phyloP scores from a whole-genome alignment of 2,329 filamentous ascomycete genomes.

The Aureobasidium uvarum region DNA sequence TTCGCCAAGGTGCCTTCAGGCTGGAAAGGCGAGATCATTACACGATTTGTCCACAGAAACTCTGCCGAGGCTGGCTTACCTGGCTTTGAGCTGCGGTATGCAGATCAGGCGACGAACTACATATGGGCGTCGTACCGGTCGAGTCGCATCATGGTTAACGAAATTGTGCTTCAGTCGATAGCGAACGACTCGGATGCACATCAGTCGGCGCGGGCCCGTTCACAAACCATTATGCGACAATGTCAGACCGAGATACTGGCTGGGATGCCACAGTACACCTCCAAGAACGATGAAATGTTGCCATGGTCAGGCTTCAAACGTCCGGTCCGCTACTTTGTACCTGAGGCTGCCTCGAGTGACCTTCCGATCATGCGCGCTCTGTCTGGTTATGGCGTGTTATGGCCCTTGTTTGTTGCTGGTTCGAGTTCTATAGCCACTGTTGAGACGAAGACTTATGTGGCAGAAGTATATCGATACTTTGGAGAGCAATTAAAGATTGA shows the following conservation, averaged over 20 bases:
- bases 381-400: slow-evolving; percentile 8
- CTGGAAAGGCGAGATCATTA: background rate
- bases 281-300: background rate
- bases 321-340: background rate
- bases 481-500: slow-evolving; percentile 16
- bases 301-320: background rate
- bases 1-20: background rate
- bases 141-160: background rate
- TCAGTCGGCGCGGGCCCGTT: background rate
- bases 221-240: background rate
- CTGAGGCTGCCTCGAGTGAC: background rate
- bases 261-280: slow-evolving; percentile 2
- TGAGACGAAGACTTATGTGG: background rate
- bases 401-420: slow-evolving; percentile 14
- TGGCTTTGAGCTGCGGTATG: background rate
- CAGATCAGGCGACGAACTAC: slow-evolving; percentile 11
- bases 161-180: slow-evolving; percentile 1
- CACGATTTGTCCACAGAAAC: background rate
- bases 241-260: slow-evolving; percentile 18
- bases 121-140: slow-evolving; percentile 1
- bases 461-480: slow-evolving; percentile 6
- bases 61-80: background rate
- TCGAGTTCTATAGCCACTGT: background rate
- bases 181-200: background rate
- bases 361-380: slow-evolving; percentile 14